These are phyloP conservation scores for Arthrobotrys pseudoclavata DNA, from an alignment of 2,329 filamentous ascomycete species.

Conservation along the genomic window DNA sequence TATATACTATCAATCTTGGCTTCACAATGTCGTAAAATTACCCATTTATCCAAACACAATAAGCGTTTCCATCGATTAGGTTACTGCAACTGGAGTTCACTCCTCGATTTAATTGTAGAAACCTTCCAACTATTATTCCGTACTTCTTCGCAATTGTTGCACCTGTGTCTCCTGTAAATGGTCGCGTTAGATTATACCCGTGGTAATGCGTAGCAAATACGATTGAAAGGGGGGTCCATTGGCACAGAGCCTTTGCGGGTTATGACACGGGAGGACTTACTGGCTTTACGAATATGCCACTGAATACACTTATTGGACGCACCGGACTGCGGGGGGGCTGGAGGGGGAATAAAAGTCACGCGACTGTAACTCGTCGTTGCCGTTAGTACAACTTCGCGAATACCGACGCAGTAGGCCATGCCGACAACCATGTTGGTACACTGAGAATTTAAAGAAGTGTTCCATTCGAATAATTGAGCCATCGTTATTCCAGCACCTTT, in stretches of 20 bases:
- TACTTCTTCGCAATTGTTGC: neutral
- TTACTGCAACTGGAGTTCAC: neutral
- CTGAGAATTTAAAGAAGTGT: neutral
- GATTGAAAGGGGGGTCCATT: neutral
- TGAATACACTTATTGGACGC: neutral
- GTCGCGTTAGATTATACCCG: neutral
- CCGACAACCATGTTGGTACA: neutral
- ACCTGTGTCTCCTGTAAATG: neutral
- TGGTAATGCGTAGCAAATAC: neutral
- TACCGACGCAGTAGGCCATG: neutral
- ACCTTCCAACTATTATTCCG: neutral
- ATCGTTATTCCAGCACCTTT: neutral
- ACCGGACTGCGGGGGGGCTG: neutral
- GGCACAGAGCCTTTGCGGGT: neutral
- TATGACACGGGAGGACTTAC: neutral
- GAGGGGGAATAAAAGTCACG: neutral
- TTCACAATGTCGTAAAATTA: neutral
- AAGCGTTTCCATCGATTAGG: neutral
- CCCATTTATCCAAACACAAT: slow-evolving; percentile 5
- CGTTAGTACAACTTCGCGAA: neutral
- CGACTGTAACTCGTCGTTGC: neutral
- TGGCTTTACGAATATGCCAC: neutral
- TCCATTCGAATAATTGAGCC: neutral
- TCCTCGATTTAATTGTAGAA: neutral
- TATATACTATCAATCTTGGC: neutral